Evolutionary conservation across 2,329 filamentous ascomycete species (phyloP), one percentile per base, ranked within the genome.

Genomic region (Colletotrichum destructivum): DNA sequence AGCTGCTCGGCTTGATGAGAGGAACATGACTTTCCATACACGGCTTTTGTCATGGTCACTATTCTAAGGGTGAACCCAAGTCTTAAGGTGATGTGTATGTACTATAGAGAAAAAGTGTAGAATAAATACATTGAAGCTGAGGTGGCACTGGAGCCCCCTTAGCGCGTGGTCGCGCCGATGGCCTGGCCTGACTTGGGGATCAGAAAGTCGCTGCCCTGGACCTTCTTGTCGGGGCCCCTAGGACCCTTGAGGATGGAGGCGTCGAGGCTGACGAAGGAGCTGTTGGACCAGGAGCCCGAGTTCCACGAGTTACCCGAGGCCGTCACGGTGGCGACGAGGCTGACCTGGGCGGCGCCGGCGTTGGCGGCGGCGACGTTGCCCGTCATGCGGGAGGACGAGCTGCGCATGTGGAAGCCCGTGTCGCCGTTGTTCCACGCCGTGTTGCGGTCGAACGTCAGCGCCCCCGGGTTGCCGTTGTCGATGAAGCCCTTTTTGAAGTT

Each of bases 361-460:
- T 85, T 86, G 9, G 76, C 74, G 1, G 79, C 82, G 3, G 82
- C 84, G 54, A 85, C 78, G 66, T 85, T 85, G 51, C 75, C 76
- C 15, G 69, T 80, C 42, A 86, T 75, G 5, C 74, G 80, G 9
- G 82, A 81, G 0, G 78, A 76, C 3, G 83, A 81, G 66, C 77
- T 80, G 40, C 77, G 77, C 76, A 84, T 80, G 46, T 80, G 75
- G 75, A 82, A 85, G 3, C 84, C 84, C 13, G 79, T 79, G 51
- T 84, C 82, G 11, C 78, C 79, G 56, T 86, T 86, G 49, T 83
- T 83, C 82, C 83, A 86, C 6, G 84, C 84, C 44, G 84, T 85
- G 76, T 84, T 85, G 40, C 83, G 77, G 68, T 81, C 79, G 35
- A 86, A 75, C 3, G 77, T 78, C 42, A 86, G 76, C 26, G 77